Conservation (phyloP, 1,284 basidiomycete genomes). For the Spongiforma sp. region DNA sequence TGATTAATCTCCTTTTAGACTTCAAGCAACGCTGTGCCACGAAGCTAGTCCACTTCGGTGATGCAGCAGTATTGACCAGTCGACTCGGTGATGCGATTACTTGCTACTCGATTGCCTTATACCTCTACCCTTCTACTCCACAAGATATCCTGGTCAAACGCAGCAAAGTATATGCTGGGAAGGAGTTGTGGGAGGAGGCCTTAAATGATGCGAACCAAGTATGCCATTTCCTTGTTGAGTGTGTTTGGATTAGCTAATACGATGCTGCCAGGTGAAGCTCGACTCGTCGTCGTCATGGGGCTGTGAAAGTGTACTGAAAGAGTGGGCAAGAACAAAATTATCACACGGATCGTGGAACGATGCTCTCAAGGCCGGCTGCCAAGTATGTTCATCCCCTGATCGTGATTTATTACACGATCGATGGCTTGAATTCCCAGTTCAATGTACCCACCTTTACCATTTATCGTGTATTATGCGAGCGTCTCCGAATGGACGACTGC, state of each 20-base stretch:
- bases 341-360: neutral
- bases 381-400: too few species aligned
- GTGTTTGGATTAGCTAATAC: neutral
- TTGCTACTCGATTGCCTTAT: conserved; percentile 4
- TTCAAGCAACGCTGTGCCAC: neutral
- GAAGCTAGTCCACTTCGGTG: neutral
- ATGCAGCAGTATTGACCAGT: neutral
- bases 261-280: neutral
- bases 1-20: neutral
- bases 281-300: neutral
- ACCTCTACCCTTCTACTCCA: neutral
- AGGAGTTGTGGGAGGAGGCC: conserved; percentile 1
- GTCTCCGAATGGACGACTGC: too few species aligned
- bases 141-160: conserved; percentile 8
- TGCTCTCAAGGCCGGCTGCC: too few species aligned
- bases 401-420: too few species aligned
- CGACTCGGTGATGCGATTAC: conserved; percentile 2
- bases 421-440: too few species aligned
- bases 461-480: too few species aligned
- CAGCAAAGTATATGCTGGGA: conserved; percentile 3
- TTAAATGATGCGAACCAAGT: too few species aligned
- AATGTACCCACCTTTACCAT: too few species aligned
- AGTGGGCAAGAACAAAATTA: too few species aligned
- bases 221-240: neutral
- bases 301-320: neutral